Conservation (phyloP, 768 basidiomycete species). For the Boletus subparvulus region DNA sequence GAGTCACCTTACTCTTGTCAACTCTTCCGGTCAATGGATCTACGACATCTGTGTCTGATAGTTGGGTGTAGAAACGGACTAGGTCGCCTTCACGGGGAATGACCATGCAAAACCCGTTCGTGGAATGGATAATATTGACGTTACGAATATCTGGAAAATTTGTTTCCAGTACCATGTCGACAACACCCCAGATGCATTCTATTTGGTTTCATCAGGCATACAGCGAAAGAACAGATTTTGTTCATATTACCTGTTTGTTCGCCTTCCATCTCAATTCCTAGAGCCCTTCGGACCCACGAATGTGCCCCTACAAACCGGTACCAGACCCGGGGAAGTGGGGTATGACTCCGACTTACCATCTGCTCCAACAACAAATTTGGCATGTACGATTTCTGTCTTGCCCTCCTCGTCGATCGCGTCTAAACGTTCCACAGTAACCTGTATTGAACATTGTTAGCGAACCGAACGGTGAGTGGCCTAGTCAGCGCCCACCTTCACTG, state of each 20-base stretch:
- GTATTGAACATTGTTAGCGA: not conserved
- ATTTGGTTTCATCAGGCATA: slow-evolving; percentile 19
- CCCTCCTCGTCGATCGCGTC: slow-evolving; percentile 28
- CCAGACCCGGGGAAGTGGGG: not conserved
- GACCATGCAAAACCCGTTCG: slow-evolving; percentile 66
- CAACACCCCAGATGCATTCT: slow-evolving; percentile 81
- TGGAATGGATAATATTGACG: slow-evolving; percentile 63
- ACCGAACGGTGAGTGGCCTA: not conserved
- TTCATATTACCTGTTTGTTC: slow-evolving; percentile 41
- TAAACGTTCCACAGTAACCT: slow-evolving; percentile 27
- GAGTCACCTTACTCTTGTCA: slow-evolving; percentile 52
- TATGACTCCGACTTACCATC: slow-evolving; percentile 26
- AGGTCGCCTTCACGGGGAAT: slow-evolving; percentile 72
- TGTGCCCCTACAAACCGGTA: slow-evolving; percentile 36
- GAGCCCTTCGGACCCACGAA: slow-evolving; percentile 46
- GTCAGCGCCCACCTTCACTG: slow-evolving; percentile 26
- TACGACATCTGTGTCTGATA: slow-evolving; percentile 48
- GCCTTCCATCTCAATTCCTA: slow-evolving; percentile 48
- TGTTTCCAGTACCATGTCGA: slow-evolving; percentile 69
- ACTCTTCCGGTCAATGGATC: slow-evolving; percentile 47
- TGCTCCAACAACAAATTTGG: slow-evolving; percentile 38
- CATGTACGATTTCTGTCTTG: slow-evolving; percentile 33
- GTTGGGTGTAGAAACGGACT: slow-evolving; percentile 70
- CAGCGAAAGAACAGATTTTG: not conserved
- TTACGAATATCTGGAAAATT: slow-evolving; percentile 78